Evolutionary conservation across 2,329 filamentous ascomycete genomes (phyloP).

Genomic region (Sclerotinia minor): DNA sequence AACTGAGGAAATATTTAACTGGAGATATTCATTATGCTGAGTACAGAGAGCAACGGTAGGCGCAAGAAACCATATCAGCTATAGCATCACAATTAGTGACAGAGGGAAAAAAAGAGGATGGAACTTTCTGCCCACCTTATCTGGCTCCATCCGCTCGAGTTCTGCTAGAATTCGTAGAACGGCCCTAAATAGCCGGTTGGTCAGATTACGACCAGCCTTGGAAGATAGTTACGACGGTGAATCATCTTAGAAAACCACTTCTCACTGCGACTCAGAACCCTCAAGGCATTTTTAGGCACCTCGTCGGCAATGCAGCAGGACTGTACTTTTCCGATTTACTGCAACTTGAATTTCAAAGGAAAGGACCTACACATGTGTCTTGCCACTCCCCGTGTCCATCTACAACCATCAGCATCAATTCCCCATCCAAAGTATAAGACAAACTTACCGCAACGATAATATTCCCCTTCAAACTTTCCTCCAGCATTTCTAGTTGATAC

Average conservation of each 20-base stretch:
- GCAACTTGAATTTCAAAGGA: background rate
- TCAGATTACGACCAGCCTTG: background rate
- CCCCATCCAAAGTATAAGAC: background rate
- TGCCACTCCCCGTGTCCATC: constrained; percentile 27
- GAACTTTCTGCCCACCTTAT: constrained; percentile 51
- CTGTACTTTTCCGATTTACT: background rate
- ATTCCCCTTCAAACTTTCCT: constrained; percentile 66
- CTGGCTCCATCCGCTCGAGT: constrained; percentile 53
- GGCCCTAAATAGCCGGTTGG: constrained; percentile 43
- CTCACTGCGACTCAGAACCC: background rate
- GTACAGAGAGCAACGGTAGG: constrained; percentile 67
- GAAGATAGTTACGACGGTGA: background rate
- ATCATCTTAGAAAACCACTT: background rate
- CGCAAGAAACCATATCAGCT: constrained; percentile 71
- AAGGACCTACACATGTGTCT: constrained; percentile 25
- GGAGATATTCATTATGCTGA: constrained; percentile 65
- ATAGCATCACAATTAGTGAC: constrained; percentile 28
- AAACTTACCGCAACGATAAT: constrained; percentile 65
- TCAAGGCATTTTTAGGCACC: background rate
- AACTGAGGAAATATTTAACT: constrained; percentile 56
- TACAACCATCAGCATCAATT: constrained; percentile 1
- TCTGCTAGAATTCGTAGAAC: constrained; percentile 67
- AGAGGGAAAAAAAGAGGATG: background rate
- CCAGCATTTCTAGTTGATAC: constrained; percentile 77
- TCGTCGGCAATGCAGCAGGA: background rate